Percentiles rank a stretch among this genome's conserved stretches.
phyloP scores from a whole-genome alignment of 164 flowering plant species.

The Stephania japonica region DNA sequence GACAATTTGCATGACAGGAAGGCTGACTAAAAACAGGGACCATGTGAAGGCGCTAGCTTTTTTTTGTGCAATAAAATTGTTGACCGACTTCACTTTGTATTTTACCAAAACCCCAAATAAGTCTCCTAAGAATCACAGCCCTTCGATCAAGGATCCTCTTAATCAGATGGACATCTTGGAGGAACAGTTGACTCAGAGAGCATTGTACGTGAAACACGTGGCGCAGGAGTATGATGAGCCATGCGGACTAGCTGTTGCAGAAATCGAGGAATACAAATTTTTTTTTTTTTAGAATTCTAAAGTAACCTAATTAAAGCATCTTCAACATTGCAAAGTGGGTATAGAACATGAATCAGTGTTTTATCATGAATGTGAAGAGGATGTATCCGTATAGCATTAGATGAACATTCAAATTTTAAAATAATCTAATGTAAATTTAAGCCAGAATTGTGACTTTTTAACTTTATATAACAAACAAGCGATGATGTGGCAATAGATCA shows the following conservation, averaged over 20 bases:
- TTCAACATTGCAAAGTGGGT: too few relatives aligned
- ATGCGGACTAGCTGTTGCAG: conserved; percentile 5
- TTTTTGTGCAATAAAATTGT: conserved; percentile 2
- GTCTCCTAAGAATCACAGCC: background rate
- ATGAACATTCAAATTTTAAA: too few relatives aligned
- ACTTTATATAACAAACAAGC: too few relatives aligned
- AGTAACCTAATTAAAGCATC: too few relatives aligned
- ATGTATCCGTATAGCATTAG: too few relatives aligned
- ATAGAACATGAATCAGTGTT: too few relatives aligned
- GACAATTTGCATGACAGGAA: background rate
- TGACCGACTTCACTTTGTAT: conserved; percentile 2
- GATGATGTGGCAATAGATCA: too few relatives aligned
- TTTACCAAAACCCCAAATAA: background rate
- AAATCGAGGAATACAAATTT: too few relatives aligned
- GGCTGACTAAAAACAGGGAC: conserved; percentile 6
- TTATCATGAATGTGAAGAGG: too few relatives aligned
- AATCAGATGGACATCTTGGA: background rate
- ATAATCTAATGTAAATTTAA: too few relatives aligned
- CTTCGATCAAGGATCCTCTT: background rate
- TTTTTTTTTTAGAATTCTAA: too few relatives aligned
- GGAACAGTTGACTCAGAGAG: background rate
- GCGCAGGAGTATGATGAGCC: background rate
- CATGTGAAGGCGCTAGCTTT: conserved; percentile 4
- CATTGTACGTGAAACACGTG: conserved; percentile 1
- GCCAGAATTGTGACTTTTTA: too few relatives aligned